These are phyloP conservation scores for Avicennia marina DNA, from an alignment of 257 asterid species.

Conservation along the genomic window DNA sequence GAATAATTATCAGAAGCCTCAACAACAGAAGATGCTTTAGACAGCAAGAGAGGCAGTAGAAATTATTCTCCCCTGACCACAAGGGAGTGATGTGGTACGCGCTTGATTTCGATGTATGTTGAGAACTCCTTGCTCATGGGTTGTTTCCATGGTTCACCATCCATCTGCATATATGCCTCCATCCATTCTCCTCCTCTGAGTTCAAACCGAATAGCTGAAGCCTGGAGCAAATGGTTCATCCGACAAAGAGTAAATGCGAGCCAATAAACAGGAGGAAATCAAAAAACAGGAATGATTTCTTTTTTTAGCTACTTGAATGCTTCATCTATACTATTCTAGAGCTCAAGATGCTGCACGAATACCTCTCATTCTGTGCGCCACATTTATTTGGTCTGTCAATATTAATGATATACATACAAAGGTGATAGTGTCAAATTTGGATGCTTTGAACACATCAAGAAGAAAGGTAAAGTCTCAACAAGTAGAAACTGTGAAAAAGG, in stretches of 20 bases:
- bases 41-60: not conserved
- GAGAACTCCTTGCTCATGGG: slow-evolving; percentile 70
- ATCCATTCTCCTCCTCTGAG: slow-evolving; percentile 93
- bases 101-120: slow-evolving; percentile 60
- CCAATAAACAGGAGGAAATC: too few species aligned
- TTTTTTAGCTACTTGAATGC: too few species aligned
- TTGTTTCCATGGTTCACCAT: slow-evolving; percentile 95
- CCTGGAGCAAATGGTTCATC: slow-evolving; percentile 31
- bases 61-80: slow-evolving; percentile 59
- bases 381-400: too few species aligned
- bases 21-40: not conserved
- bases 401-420: too few species aligned
- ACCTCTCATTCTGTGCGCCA: too few species aligned
- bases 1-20: too few species aligned
- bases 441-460: too few species aligned
- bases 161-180: slow-evolving; percentile 88
- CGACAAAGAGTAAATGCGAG: not conserved
- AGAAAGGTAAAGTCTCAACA: too few species aligned
- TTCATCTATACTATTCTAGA: too few species aligned
- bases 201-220: slow-evolving; percentile 77
- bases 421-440: too few species aligned
- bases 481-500: not conserved
- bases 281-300: too few species aligned
- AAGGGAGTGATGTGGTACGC: slow-evolving; percentile 59
- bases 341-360: too few species aligned